A percentile compares a stretch with the other conserved stretches of the same genome.
Conservation (phyloP, 2,329 filamentous ascomycete genomes). For the Cryphonectria naterciae region DNA sequence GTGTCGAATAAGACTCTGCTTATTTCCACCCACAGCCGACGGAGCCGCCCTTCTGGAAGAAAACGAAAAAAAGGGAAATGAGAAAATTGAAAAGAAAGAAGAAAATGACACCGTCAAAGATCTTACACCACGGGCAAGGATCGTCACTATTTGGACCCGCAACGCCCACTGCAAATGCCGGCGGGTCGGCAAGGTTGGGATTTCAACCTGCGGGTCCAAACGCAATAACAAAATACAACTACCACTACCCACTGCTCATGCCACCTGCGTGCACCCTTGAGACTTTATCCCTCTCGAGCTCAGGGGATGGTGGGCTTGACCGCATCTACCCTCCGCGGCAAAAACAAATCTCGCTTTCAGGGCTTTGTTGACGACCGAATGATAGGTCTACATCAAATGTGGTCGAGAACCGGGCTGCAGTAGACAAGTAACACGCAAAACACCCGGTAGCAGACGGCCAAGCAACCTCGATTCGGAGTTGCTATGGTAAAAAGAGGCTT, state of each 20-base stretch:
- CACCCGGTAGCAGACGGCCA: background rate
- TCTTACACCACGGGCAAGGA: background rate
- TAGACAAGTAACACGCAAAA: background rate
- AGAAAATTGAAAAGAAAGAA: background rate
- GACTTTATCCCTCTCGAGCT: background rate
- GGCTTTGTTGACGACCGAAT: background rate
- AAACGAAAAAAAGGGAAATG: background rate
- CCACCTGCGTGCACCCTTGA: background rate
- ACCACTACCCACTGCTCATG: background rate
- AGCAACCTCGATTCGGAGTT: background rate
- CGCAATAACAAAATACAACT: background rate
- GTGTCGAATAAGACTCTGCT: background rate
- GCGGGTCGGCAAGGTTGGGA: constrained; percentile 1
- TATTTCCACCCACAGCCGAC: constrained; percentile 10
- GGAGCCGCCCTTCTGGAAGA: background rate
- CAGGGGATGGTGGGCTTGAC: background rate
- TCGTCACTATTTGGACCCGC: background rate
- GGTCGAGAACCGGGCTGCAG: too few species aligned
- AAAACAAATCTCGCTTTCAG: background rate
- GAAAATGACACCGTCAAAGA: background rate
- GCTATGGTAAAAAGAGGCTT: background rate
- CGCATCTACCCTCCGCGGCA: background rate
- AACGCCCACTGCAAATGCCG: background rate
- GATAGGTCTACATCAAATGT: too few species aligned
- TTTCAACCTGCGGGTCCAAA: background rate